Base-by-base conservation (phyloP, 768 basidiomycete species). In the Pleurotus tuber-regium region DNA sequence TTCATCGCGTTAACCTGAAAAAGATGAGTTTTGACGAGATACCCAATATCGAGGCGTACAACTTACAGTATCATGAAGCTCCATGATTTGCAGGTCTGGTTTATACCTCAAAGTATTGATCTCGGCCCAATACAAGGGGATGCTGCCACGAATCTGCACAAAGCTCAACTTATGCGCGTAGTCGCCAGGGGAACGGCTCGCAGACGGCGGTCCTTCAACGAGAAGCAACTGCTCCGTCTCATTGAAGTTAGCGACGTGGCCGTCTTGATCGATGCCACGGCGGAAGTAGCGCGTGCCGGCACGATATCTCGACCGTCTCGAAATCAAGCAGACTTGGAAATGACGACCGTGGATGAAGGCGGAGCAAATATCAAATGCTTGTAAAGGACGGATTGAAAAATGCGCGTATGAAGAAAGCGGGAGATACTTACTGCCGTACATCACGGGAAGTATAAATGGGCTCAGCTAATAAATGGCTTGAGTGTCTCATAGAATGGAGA, bases 241-340 rank as follows among this genome's bases (percentile, higher is more conserved):
- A 65, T 98, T 97, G 71, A 92, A 98, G 69, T 99, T 99, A 52
- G 94, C 92, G 35, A 91, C 90, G 64, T 98, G 82, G 2, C 95
- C 97, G 7, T 88, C 75, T 16, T 82, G 73, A 66, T 98, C 94
- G 58, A 99, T 78, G 4, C 97, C 97, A 41, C 97, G 86, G 16
- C 92, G 82, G 72, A 98, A 97, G 77, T 96, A 98, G 43, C 97
- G 90, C 11, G 97, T 98, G 4, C 97, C 97, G 24, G 97, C 92
- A 52, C 96, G 84, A 71, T 87, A 89, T 18, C 97, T 89, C 9
- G 92, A 95, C 47, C 95, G 89, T 24, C 97, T 87, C 58, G 94
- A 94, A 59, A 98, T 88, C 61, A 99, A 84, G 59, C 83, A 85
- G 57, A 98, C 76, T 40, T 89, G 84, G 63, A 98, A 73, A 54